phyloP scores from a whole-genome alignment of 1,284 basidiomycete genomes.

The Ceratobasidium sp. region DNA sequence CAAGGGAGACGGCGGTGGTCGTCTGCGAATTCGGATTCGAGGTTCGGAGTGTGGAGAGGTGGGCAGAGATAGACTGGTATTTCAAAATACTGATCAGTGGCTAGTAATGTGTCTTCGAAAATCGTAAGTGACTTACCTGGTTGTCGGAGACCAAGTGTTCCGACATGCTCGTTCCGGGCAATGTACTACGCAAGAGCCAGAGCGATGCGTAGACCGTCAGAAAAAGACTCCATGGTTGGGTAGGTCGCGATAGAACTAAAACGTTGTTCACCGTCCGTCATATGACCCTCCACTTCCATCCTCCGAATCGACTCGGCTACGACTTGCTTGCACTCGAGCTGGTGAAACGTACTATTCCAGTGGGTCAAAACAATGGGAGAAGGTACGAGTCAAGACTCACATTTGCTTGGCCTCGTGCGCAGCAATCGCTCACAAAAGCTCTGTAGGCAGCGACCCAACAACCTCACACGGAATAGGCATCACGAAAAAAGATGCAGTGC shows the following conservation, averaged over 20 bases:
- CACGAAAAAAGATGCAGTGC: neutral
- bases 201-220: neutral
- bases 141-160: conserved; percentile 49
- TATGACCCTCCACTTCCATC: conserved; percentile 49
- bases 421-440: conserved; percentile 50
- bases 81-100: conserved; percentile 13
- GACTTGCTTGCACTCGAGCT: conserved; percentile 48
- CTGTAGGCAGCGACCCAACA: conserved; percentile 45
- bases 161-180: conserved; percentile 51
- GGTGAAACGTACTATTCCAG: conserved; percentile 27
- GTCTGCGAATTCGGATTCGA: conserved; percentile 50
- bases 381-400: neutral
- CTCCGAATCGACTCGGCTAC: conserved; percentile 48
- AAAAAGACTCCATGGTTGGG: conserved; percentile 48
- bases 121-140: conserved; percentile 26
- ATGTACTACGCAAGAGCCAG: conserved; percentile 21
- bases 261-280: conserved; percentile 52
- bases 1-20: conserved; percentile 51
- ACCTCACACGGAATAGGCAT: conserved; percentile 45
- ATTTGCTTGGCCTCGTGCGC: conserved; percentile 51
- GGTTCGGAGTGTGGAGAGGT: neutral
- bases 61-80: neutral
- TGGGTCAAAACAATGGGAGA: neutral
- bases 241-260: conserved; percentile 51
- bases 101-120: neutral